Percentiles rank a stretch among this genome's conserved stretches.
phyloP scores from a whole-genome alignment of 176 grass and related monocot species.

The Triticum dicoccoides region DNA sequence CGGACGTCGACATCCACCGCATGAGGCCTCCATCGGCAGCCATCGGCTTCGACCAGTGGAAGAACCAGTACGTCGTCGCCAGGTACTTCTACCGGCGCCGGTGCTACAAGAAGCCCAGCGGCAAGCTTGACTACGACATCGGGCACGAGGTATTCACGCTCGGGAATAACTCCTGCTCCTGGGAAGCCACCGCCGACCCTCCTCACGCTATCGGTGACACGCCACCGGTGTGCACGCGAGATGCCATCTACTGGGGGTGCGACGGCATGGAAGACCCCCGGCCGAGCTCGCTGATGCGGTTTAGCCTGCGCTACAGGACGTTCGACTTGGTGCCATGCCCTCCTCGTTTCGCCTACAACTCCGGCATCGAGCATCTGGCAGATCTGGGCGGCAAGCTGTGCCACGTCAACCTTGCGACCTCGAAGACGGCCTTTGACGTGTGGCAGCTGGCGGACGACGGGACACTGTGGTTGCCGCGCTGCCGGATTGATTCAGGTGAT shows the following conservation, averaged over 20 bases:
- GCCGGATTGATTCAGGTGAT: not conserved
- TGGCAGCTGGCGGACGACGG: not conserved
- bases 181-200: not conserved
- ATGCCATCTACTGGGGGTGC: not conserved
- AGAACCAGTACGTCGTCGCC: not conserved
- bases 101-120: not conserved
- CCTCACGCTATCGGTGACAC: not conserved
- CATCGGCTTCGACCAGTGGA: not conserved
- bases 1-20: not conserved
- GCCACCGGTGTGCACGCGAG: not conserved
- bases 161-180: not conserved
- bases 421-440: not conserved
- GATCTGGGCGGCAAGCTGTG: not conserved
- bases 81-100: slow-evolving; percentile 15
- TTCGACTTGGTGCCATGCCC: not conserved
- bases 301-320: not conserved
- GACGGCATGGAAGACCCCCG: not conserved
- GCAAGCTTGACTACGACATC: slow-evolving; percentile 1
- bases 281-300: slow-evolving; percentile 4
- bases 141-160: slow-evolving; percentile 5
- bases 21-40: not conserved
- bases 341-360: not conserved
- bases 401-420: not conserved
- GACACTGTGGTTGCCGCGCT: slow-evolving; percentile 3
- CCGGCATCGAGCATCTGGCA: not conserved